These are phyloP conservation scores for Trichoderma oligosporum DNA, from an alignment of 2,329 filamentous ascomycete genomes.

Conservation along the genomic window DNA sequence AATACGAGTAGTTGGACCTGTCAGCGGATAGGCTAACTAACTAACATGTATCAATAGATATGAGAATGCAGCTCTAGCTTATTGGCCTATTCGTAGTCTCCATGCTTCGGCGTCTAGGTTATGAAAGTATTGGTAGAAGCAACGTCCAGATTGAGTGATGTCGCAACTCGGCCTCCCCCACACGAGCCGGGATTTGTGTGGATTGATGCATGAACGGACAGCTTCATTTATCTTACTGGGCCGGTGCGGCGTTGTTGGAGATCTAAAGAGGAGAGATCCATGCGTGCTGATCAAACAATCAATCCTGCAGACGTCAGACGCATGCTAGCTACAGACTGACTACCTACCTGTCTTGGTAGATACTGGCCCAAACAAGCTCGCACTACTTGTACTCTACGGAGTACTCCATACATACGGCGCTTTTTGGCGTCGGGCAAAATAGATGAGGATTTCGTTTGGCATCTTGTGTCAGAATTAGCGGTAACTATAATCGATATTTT, in stretches of 20 bases:
- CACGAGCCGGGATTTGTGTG: constrained; percentile 13
- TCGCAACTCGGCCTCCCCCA: constrained; percentile 10
- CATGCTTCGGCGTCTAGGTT: background rate
- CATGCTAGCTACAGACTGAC: background rate
- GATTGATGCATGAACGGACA: constrained; percentile 8
- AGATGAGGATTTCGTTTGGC: background rate
- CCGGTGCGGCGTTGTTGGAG: background rate
- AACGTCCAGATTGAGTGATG: background rate
- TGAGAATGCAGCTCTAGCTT: no score
- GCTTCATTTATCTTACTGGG: background rate
- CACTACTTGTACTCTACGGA: no score
- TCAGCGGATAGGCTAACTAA: background rate
- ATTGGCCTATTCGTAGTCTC: background rate
- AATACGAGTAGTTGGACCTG: background rate
- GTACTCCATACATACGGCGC: background rate
- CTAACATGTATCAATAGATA: no score
- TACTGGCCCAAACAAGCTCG: no score
- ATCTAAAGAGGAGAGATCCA: constrained; percentile 17
- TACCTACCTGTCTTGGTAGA: no score
- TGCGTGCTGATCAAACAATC: constrained; percentile 15
- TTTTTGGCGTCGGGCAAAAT: background rate
- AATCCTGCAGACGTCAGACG: background rate
- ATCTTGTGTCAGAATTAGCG: background rate
- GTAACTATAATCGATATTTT: no score
- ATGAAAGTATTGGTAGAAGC: no score